Percentiles rank a stretch among this genome's conserved stretches.
These are phyloP conservation scores for Pyronema domesticum DNA, from an alignment of 495 filamentous ascomycete genomes.

Conservation along the genomic window DNA sequence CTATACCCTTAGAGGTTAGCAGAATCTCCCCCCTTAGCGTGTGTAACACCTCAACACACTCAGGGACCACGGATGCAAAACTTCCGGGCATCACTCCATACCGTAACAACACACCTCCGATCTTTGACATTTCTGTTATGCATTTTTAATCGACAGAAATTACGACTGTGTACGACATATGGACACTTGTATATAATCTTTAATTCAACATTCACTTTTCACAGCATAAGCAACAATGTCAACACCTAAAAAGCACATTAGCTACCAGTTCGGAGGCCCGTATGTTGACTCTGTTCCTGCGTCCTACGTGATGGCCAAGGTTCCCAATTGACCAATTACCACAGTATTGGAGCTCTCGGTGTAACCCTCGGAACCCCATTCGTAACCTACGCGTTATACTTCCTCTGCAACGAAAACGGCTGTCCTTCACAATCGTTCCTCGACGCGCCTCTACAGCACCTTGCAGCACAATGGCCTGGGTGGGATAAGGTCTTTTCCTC, in stretches of 20 bases:
- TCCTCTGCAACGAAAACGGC: conserved; percentile 85
- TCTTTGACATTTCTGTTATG: too few relatives aligned
- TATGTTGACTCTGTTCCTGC: conserved; percentile 33
- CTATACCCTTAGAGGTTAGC: too few relatives aligned
- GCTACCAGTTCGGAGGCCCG: conserved; percentile 81
- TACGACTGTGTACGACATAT: background rate
- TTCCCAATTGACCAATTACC: conserved; percentile 12
- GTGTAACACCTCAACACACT: too few relatives aligned
- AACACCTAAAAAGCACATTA: conserved; percentile 7
- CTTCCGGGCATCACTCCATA: too few relatives aligned
- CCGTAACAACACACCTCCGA: too few relatives aligned
- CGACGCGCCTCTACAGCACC: conserved; percentile 48
- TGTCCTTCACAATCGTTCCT: conserved; percentile 81
- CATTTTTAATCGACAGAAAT: too few relatives aligned
- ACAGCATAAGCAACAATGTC: too few relatives aligned
- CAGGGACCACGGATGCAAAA: too few relatives aligned
- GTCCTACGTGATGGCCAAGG: background rate
- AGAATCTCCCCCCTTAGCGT: too few relatives aligned
- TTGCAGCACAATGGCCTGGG: conserved; percentile 43
- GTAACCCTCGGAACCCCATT: conserved; percentile 63
- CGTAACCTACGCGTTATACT: conserved; percentile 54
- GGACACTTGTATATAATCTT: background rate
- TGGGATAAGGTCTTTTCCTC: conserved; percentile 34
- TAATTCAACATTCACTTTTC: background rate
- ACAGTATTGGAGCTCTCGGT: conserved; percentile 55